Conservation (phyloP, 1,139 yeast genomes). For the Pneumocystis oryctolagi region DNA sequence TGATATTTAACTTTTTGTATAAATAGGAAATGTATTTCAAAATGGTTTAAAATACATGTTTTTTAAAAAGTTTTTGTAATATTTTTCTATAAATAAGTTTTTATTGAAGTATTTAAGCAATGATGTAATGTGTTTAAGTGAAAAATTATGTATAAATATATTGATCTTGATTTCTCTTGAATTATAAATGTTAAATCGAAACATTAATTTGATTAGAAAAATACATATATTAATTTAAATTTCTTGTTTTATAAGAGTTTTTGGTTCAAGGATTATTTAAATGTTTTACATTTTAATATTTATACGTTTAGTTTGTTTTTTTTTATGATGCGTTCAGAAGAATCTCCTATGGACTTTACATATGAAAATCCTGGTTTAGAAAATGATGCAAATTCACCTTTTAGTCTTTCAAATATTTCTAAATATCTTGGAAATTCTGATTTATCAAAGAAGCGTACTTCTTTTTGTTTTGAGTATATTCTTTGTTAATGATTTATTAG, state of each 20-base stretch:
- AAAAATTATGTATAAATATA: too few relatives aligned
- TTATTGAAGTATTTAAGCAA: neutral
- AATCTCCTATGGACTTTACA: constrained; percentile 13
- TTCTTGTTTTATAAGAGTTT: neutral
- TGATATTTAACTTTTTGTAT: neutral
- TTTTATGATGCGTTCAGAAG: constrained; percentile 3
- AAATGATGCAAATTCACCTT: constrained; percentile 9
- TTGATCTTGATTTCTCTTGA: too few relatives aligned
- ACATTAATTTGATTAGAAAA: too few relatives aligned
- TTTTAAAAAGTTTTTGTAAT: too few relatives aligned
- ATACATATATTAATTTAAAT: neutral
- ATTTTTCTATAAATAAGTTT: too few relatives aligned
- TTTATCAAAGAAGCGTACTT: neutral
- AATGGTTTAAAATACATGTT: neutral
- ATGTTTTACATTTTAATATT: neutral
- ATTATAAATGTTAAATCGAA: too few relatives aligned
- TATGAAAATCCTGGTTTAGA: constrained; percentile 10
- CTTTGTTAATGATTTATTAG: neutral
- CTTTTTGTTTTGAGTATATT: neutral
- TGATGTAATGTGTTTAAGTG: neutral
- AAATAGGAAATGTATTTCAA: neutral
- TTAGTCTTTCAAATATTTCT: constrained; percentile 4
- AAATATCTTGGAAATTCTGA: neutral
- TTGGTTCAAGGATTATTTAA: neutral
- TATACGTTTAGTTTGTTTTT: neutral